These are phyloP conservation scores for Stipa capillata DNA, from an alignment of 176 grass and related monocot species.

Conservation along the genomic window DNA sequence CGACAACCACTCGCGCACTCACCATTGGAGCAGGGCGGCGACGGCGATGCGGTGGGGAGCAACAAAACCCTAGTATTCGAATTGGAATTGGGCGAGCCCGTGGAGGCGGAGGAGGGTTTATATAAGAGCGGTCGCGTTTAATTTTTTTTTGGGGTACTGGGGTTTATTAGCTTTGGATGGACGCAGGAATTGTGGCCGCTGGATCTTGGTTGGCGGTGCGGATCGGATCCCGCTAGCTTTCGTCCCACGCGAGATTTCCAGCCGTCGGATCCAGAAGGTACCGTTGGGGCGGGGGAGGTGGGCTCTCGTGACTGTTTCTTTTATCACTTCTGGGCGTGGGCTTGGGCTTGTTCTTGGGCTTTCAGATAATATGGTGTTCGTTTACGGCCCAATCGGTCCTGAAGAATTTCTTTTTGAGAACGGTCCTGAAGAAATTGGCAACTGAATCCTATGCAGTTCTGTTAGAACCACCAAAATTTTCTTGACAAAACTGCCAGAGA, in stretches of 20 bases:
- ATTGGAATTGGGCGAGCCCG: constrained; percentile 16
- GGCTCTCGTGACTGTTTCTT: no score
- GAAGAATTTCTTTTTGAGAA: no score
- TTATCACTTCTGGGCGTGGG: no score
- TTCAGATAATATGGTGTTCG: no score
- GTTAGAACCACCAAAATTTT: no score
- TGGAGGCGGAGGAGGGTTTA: constrained; percentile 35
- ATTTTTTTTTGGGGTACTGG: not conserved
- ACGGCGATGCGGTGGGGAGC: not conserved
- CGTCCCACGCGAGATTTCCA: constrained; percentile 34
- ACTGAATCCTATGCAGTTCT: no score
- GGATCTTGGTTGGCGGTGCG: constrained; percentile 23
- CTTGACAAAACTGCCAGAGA: no score
- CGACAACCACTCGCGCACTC: not conserved
- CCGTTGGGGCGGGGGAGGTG: not conserved
- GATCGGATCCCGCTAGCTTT: constrained; percentile 40
- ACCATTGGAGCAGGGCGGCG: constrained; percentile 25
- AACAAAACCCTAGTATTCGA: constrained; percentile 51
- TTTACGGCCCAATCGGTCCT: no score
- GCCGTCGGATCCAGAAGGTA: constrained; percentile 25
- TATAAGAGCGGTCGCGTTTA: constrained; percentile 20
- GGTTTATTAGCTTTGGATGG: constrained; percentile 44
- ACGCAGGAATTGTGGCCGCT: constrained; percentile 56
- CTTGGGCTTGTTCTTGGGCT: no score
- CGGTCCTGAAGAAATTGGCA: no score